Base-by-base conservation (phyloP, 163 green algal genomes). In the Coccomyxa subellipsoidea region DNA sequence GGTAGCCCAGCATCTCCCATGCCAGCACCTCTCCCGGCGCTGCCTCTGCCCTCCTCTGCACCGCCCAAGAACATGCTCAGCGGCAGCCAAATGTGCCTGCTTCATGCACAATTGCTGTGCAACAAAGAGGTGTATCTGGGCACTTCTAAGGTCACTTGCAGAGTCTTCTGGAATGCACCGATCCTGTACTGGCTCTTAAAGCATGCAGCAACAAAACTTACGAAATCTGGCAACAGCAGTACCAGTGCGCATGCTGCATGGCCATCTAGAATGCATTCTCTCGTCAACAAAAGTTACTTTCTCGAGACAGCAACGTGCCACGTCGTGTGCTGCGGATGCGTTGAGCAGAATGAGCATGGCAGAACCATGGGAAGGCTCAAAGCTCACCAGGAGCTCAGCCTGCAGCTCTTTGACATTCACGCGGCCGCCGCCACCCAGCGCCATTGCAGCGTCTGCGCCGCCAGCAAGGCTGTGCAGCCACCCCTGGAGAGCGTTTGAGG, bases 1-100 rank as follows among this genome's bases (percentile, higher is more conserved):
- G 66, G n/a, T 73, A 73, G 29, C 66, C 66, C 66, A 73, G 66
- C 66, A 73, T 35, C 66, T 73, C 66, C 66, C 66, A 73, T 36
- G 66, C 27, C 66, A 73, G 66, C 66, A 34, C 29, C 10, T 73
- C 66, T 36, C 29, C n/a, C 29, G 29, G 27, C 18, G 27, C 27
- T 1, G 18, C 29, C 79, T 39, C 66, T 34, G n/a, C 76, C 66
- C 37, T 70, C 66, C 38, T 72, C 54, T 73, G 76, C 76, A 73
- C 66, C 78, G 0, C 15, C 47, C 66, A 73, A 23, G 21, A n/a
- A 73, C 8, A 8, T 36, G 10, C 66, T 66, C 12, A 66, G 47
- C 47, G 12, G 12, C 47, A 66, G 47, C 12, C 12, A 66, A 29
- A 18, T 18, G 47, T 66, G 18, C 47, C 47, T 18, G 12, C 47